Evolutionary conservation across 75 land plant species (phyloP).

Genomic region (Pinus albicaulis): DNA sequence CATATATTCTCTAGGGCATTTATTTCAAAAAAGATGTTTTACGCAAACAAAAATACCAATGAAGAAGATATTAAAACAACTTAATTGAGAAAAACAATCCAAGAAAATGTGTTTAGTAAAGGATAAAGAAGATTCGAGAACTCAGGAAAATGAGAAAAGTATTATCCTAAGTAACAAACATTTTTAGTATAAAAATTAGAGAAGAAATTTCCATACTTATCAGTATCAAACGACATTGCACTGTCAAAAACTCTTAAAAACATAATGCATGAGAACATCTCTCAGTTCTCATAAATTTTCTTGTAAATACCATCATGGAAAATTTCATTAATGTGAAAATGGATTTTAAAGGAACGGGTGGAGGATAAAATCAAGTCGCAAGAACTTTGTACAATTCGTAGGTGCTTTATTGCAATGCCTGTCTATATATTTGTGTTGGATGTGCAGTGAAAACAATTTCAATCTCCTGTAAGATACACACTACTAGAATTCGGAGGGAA

Average conservation of each 20-base stretch:
- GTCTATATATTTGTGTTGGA: conserved; percentile 94
- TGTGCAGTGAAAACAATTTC: conserved; percentile 98
- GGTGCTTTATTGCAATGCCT: conserved; percentile 93
- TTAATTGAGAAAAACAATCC: neutral
- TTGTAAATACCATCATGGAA: neutral
- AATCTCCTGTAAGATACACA: conserved; percentile 58
- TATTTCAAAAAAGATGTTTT: too few relatives aligned
- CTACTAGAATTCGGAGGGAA: neutral
- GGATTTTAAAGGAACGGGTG: neutral
- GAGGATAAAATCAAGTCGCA: neutral
- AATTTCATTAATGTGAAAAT: neutral
- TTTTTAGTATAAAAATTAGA: neutral
- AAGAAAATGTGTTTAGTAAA: neutral
- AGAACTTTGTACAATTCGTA: conserved; percentile 79
- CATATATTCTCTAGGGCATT: too few relatives aligned
- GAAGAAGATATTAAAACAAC: neutral
- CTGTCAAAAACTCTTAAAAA: neutral
- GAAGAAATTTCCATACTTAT: neutral
- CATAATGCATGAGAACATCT: neutral
- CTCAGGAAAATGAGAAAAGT: neutral
- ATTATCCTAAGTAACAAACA: neutral
- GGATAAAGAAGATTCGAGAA: neutral
- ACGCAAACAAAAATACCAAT: too few relatives aligned
- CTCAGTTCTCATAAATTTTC: neutral
- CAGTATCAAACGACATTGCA: neutral